Evolutionary conservation across 257 asterid species (phyloP), one percentile per base, ranked within the genome.

Genomic region (Verbena officinalis): DNA sequence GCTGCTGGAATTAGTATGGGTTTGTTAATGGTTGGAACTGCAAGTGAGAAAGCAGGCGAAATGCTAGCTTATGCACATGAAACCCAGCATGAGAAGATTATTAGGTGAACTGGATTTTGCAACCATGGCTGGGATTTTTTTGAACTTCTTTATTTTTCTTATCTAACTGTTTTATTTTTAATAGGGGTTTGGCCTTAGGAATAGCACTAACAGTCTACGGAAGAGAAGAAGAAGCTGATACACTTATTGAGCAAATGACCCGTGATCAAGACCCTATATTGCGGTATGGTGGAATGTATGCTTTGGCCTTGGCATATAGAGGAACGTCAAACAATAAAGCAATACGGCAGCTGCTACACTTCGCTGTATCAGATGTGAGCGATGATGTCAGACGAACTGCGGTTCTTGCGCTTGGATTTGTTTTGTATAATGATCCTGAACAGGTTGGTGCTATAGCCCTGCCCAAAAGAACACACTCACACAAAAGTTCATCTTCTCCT

Each of bases 1-100:
- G 99, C 98, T 71, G 98, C 99, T 64, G 99, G 99, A 30, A 88
- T 94, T 43, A 84, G 98, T 73, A 86, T 94, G 99, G 99, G 99
- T 53, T 71, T 94, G 53, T 77, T 94, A 65, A 86, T 90, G 99
- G 99, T 88, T 79, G 99, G 99, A 72, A 94, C 96, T 61, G 98
- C 96, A 27, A 88, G 93, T 62, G 97, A 91, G 73, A 94, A 85
- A 82, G 96, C 98, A 46, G 79, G 70, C 30, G 99, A 94, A 79
- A 90, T 94, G 98, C 95, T 94, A 73, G 91, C 95, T 66, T 94
- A 94, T 82, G 96, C 99, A 0, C 99, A 94, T 52, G 96, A 94
- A 74, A 94, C 99, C 0, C 98, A 90, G 75, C 99, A 94, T 52
- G 98, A 94, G 78, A 94, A 94, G 78, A 94, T 90, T 64, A 90